phyloP scores from a whole-genome alignment of 352 stramenopile genomes.

The Proteromonas lacertae region DNA sequence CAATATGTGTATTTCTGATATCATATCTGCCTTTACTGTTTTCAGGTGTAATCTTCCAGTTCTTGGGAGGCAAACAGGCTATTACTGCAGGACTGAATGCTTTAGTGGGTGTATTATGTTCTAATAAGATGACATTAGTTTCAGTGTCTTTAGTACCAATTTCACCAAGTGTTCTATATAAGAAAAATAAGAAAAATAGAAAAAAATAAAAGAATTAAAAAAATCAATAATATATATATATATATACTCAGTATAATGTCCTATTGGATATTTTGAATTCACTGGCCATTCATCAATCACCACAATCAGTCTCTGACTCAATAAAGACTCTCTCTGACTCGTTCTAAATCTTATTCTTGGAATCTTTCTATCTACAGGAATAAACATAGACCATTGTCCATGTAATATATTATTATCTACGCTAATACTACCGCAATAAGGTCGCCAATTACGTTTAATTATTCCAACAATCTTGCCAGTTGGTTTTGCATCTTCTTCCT shows the following conservation, averaged over 20 bases:
- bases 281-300: conserved; percentile 67
- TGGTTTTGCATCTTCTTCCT: conserved; percentile 12
- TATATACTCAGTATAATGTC: too few relatives aligned
- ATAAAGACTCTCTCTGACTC: conserved; percentile 5
- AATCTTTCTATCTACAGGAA: conserved; percentile 28
- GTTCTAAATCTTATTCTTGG: not conserved
- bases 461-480: conserved; percentile 40
- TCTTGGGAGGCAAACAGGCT: conserved; percentile 46
- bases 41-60: conserved; percentile 69
- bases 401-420: conserved; percentile 2
- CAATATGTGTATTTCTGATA: conserved; percentile 47
- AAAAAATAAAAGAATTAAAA: too few relatives aligned
- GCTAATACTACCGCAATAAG: conserved; percentile 30
- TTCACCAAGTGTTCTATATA: too few relatives aligned
- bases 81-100: conserved; percentile 34
- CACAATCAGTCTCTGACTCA: conserved; percentile 35
- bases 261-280: too few relatives aligned
- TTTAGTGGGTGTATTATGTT: conserved; percentile 73
- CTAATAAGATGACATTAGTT: conserved; percentile 64
- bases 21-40: conserved; percentile 50
- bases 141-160: conserved; percentile 84
- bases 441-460: conserved; percentile 55
- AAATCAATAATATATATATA: too few relatives aligned
- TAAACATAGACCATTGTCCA: conserved; percentile 10
- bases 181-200: too few relatives aligned